Evolutionary conservation across 2,329 filamentous ascomycete species (phyloP).

Genomic region (Sclerotinia nivalis): DNA sequence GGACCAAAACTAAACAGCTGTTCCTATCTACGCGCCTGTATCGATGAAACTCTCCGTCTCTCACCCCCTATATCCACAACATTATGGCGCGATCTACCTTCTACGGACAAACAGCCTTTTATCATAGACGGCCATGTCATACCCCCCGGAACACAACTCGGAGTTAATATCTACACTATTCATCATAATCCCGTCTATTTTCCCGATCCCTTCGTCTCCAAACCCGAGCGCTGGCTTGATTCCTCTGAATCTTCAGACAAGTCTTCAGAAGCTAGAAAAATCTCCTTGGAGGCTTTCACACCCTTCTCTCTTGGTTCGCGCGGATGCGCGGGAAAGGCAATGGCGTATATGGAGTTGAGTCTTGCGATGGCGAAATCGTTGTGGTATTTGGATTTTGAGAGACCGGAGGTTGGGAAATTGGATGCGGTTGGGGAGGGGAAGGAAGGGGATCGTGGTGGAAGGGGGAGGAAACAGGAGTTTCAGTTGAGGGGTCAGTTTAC

Average conservation of each 20-base stretch:
- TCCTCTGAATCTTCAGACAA: background rate
- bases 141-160: constrained; percentile 46
- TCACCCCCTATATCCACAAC: constrained; percentile 31
- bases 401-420: background rate
- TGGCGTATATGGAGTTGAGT: constrained; percentile 5
- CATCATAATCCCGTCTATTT: background rate
- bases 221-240: background rate
- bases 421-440: background rate
- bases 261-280: background rate
- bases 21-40: constrained; percentile 46
- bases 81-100: constrained; percentile 26
- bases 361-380: constrained; percentile 20
- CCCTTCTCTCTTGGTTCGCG: background rate
- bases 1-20: constrained; percentile 38
- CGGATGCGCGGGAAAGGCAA: background rate
- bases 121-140: constrained; percentile 36
- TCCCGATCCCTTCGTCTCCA: background rate
- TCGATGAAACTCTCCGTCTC: constrained; percentile 40
- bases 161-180: constrained; percentile 44
- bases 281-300: background rate
- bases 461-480: background rate
- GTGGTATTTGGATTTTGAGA: background rate
- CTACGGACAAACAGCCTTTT: constrained; percentile 18
- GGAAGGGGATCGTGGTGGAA: background rate
- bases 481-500: constrained; percentile 4